Conservation (phyloP, 257 asterid genomes). For the Ajuga chamaepitys region DNA sequence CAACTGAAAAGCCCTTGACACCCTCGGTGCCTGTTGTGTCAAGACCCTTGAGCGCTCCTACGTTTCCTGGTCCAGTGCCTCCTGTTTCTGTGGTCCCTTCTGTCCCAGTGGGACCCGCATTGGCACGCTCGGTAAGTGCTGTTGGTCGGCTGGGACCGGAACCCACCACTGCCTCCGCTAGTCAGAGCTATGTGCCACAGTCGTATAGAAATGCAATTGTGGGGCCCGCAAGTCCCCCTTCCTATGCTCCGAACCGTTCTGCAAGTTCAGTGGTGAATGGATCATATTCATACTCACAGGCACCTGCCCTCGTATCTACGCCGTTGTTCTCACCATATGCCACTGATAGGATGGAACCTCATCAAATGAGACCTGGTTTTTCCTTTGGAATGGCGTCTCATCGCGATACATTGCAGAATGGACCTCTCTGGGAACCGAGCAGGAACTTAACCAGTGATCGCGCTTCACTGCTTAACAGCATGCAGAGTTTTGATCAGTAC, state of each 20-base stretch:
- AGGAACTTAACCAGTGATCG: constrained; percentile 31
- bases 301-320: constrained; percentile 30
- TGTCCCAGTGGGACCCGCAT: constrained; percentile 45
- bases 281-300: constrained; percentile 36
- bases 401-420: constrained; percentile 36
- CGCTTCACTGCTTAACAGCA: constrained; percentile 25
- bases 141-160: constrained; percentile 75
- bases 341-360: constrained; percentile 46
- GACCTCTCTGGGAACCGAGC: constrained; percentile 47
- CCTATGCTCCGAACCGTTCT: constrained; percentile 45
- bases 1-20: constrained; percentile 36
- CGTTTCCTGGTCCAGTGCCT: constrained; percentile 45
- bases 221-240: constrained; percentile 42
- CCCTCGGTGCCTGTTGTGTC: constrained; percentile 42
- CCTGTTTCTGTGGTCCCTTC: constrained; percentile 39
- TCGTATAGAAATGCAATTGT: constrained; percentile 80
- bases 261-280: constrained; percentile 37
- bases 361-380: constrained; percentile 29
- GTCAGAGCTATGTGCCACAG: constrained; percentile 55
- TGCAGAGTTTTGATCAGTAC: constrained; percentile 33
- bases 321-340: constrained; percentile 37
- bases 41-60: constrained; percentile 84
- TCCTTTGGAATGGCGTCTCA: constrained; percentile 50
- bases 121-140: constrained; percentile 73
- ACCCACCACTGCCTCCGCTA: constrained; percentile 31